phyloP scores from a whole-genome alignment of 192 early-diverging fungal genomes.

The Backusella psychrophila region DNA sequence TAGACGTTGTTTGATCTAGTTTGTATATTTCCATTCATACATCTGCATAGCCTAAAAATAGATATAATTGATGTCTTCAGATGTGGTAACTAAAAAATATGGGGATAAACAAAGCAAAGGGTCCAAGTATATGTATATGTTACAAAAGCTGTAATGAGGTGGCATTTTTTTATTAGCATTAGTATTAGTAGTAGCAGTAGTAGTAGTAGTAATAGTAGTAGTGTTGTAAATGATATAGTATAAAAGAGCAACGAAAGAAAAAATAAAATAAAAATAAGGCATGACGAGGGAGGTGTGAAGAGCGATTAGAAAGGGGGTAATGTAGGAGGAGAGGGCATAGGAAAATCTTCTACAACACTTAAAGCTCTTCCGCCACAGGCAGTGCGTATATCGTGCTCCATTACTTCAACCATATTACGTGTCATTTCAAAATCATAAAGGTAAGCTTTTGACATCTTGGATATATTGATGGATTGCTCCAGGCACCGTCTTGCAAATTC shows the following conservation, averaged over 20 bases:
- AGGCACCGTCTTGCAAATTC: constrained; percentile 28
- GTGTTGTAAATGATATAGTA: background rate
- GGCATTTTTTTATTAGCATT: background rate
- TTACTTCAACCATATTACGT: constrained; percentile 22
- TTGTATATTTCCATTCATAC: too few species aligned
- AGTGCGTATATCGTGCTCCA: constrained; percentile 30
- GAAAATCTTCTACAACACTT: background rate
- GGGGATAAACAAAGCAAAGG: too few species aligned
- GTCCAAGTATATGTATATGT: background rate
- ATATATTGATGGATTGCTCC: constrained; percentile 28
- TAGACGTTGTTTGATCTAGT: background rate
- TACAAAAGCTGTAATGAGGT: background rate
- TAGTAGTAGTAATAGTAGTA: background rate
- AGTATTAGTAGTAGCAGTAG: background rate
- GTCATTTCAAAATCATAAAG: constrained; percentile 39
- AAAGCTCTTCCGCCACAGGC: constrained; percentile 3
- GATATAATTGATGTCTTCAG: background rate
- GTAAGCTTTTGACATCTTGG: constrained; percentile 26
- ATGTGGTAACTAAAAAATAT: too few species aligned
- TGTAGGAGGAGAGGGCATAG: constrained; percentile 4
- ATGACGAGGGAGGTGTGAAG: background rate
- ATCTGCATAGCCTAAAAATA: background rate
- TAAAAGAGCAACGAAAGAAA: background rate
- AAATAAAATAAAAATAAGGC: background rate
- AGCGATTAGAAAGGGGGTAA: constrained; percentile 6